Evolutionary conservation across 192 early-diverging fungal genomes (phyloP).

Genomic region (Allomyces macrogynus): DNA sequence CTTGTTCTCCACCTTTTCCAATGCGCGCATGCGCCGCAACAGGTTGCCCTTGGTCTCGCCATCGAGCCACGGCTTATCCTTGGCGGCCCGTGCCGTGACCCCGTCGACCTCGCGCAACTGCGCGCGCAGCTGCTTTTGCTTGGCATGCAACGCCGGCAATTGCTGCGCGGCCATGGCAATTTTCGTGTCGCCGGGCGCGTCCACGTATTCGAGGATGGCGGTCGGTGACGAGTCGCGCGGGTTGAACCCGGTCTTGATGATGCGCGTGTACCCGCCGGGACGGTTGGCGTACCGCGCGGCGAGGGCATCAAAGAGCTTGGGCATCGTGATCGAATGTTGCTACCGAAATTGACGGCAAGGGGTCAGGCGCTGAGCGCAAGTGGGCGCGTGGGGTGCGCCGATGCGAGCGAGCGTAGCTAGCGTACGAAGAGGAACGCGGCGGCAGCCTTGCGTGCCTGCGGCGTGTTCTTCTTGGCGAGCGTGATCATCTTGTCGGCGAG

Average conservation of each 20-base stretch:
- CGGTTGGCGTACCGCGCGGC: constrained; percentile 58
- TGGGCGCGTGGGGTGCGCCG: too few species aligned
- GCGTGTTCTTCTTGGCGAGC: constrained; percentile 50
- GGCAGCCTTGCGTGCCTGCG: constrained; percentile 35
- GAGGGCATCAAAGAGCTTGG: constrained; percentile 60
- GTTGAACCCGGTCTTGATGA: constrained; percentile 54
- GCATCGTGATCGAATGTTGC: constrained; percentile 48
- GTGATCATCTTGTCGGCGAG: constrained; percentile 76
- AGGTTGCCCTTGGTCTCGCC: constrained; percentile 3
- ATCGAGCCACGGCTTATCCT: not conserved
- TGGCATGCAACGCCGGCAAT: not conserved
- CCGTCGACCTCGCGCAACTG: not conserved
- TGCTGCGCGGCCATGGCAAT: not conserved
- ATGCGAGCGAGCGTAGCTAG: too few species aligned
- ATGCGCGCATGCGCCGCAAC: not conserved
- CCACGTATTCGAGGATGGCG: constrained; percentile 79
- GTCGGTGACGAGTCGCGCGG: constrained; percentile 67
- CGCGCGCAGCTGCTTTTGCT: not conserved
- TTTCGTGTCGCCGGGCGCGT: constrained; percentile 47
- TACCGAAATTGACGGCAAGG: constrained; percentile 7
- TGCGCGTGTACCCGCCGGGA: constrained; percentile 73
- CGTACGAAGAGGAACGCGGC: constrained; percentile 28
- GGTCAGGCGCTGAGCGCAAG: too few species aligned
- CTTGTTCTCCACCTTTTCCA: constrained; percentile 1
- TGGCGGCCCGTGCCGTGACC: constrained; percentile 3